Base-by-base conservation (phyloP, 495 filamentous ascomycete genomes). In the Podospora fimiseda region DNA sequence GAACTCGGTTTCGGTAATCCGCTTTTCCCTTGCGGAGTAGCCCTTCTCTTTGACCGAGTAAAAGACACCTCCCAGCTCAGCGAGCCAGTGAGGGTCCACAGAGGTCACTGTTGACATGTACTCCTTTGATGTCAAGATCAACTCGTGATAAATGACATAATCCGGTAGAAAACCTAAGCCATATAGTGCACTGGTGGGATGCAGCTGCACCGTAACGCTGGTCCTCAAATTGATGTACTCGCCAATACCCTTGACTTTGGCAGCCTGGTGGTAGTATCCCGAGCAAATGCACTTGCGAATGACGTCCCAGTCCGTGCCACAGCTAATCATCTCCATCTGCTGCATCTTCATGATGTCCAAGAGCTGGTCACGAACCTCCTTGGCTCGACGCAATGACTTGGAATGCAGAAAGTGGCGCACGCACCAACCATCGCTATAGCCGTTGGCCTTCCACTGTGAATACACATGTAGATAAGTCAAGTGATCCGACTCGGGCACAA, bases 61-160 rank as follows among this genome's bases (percentile, higher is more conserved):
- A 71, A 97, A 99, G 20, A 99, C 94, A n/a, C 90, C 94, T 18
- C 94, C 94, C 18, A 99, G 79, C 62, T 99, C 93, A 14, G 94
- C 94, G 59, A 99, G 83, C 94, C 94, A 99, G 61, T 95, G 89
- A 44, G 94, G 92, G 67, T 99, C 94, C 2, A 99, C 93, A 0
- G 90, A 81, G 5, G 94, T 99, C 23, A 99, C 94, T 2, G 88
- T 95, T 2, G 87, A 92, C 92, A 99, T 97, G 74, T 97, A 99
- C 70, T 97, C 94, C 65, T 95, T 96, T 47, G 83, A 88, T 0
- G 94, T 99, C 42, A 97, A 80, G 58, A 96, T 96, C 58, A 99
- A 80, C 70, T 99, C 94, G 72, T 99, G 94, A 70, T 97, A 99
- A 23, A 99, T 84, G 51, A 99, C 91, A 60, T 96, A 96, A 61